These are phyloP conservation scores for Juglanconis oblonga DNA, from an alignment of 2,329 filamentous ascomycete genomes.

Conservation along the genomic window DNA sequence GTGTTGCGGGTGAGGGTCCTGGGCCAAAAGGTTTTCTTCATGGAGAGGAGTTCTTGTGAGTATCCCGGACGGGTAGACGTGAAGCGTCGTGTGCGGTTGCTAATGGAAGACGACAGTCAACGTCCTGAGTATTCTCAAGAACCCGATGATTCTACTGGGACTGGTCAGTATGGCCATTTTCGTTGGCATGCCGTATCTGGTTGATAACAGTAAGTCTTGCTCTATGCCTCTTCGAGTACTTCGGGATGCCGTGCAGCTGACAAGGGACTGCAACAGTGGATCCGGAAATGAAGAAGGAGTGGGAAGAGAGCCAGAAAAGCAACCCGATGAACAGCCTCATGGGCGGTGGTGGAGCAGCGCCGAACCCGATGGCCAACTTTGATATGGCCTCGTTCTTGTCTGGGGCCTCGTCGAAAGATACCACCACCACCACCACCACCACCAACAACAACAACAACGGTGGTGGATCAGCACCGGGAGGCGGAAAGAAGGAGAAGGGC, in stretches of 20 bases:
- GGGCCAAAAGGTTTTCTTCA: conserved; percentile 70
- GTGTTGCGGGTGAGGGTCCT: conserved; percentile 60
- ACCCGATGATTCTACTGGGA: conserved; percentile 94
- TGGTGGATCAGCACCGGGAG: not conserved
- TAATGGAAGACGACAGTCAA: conserved; percentile 54
- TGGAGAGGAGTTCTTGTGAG: conserved; percentile 73
- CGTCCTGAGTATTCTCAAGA: conserved; percentile 80
- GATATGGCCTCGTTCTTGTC: conserved; percentile 64
- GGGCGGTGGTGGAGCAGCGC: conserved; percentile 29
- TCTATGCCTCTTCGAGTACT: not conserved
- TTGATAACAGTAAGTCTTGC: conserved; percentile 81
- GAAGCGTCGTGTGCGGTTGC: not conserved
- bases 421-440: not conserved
- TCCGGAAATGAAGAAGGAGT: conserved; percentile 89
- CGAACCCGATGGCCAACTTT: conserved; percentile 51
- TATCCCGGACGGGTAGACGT: conserved; percentile 22
- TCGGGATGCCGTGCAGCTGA: not conserved
- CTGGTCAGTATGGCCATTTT: conserved; percentile 79
- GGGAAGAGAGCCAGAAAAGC: conserved; percentile 82
- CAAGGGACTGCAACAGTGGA: conserved; percentile 67
- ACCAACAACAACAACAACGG: conserved; percentile 36
- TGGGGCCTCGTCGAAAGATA: conserved; percentile 36
- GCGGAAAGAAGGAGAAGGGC: not conserved
- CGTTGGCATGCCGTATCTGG: conserved; percentile 88
- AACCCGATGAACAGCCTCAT: conserved; percentile 62